Percentiles rank a stretch among this genome's conserved stretches.
phyloP scores from a whole-genome alignment of 2,329 filamentous ascomycete species.

The Rhytidhysteron rufulum region DNA sequence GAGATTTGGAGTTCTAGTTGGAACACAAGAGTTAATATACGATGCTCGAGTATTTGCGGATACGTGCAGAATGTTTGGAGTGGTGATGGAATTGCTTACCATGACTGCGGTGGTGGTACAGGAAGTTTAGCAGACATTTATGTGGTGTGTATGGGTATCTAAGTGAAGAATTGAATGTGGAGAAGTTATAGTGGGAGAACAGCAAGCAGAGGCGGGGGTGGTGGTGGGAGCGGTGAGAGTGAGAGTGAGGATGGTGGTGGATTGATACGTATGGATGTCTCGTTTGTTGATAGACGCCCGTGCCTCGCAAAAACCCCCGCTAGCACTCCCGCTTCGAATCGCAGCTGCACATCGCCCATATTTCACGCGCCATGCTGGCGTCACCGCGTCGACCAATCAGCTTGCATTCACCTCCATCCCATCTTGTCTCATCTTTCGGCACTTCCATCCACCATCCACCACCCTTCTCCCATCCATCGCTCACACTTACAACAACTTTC shows the following conservation, averaged over 20 bases:
- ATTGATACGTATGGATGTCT: too few relatives aligned
- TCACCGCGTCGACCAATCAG: neutral
- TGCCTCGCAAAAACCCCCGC: neutral
- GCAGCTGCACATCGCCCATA: neutral
- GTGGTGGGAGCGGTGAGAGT: neutral
- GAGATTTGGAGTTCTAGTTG: slow-evolving; percentile 43
- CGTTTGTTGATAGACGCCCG: neutral
- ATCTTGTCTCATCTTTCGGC: too few relatives aligned
- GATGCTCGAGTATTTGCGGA: neutral
- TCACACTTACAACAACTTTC: too few relatives aligned
- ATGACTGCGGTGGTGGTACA: neutral
- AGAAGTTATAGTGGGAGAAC: neutral
- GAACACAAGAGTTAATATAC: neutral
- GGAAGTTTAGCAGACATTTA: neutral
- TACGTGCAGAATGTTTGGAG: neutral
- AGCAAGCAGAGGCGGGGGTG: neutral
- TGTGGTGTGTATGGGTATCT: neutral
- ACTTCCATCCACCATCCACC: neutral
- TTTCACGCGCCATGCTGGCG: neutral
- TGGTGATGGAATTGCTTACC: neutral
- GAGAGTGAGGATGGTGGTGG: neutral
- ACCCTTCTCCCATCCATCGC: neutral
- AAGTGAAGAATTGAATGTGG: neutral
- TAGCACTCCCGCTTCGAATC: too few relatives aligned
- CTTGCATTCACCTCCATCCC: neutral